Evolutionary conservation across 306 rosid species (phyloP), one percentile per base, ranked within the genome.

Genomic region (Malus sylvestris): DNA sequence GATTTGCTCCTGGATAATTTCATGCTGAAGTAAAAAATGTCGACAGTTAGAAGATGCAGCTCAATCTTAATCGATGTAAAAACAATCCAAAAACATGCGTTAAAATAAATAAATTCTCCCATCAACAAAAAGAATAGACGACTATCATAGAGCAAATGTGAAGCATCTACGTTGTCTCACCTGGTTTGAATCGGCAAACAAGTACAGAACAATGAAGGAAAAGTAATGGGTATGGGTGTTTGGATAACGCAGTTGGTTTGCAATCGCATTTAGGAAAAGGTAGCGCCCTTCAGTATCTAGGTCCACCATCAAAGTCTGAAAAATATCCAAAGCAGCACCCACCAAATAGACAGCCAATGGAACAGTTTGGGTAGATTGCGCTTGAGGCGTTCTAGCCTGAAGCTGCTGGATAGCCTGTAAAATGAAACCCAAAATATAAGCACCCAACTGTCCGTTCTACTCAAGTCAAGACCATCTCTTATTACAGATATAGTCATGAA

Each of bases 191-290:
- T 96, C 99, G 0, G 97, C 91, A 81, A 96, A 96, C 86, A 96
- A 85, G 88, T 88, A 93, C 6, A 96, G 89, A 80, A 96, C 93
- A 81, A 96, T 89, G 83, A 96, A 96, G 71, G 97, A 93, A 51
- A 96, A 96, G 89, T 96, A 96, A 78, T 96, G 98, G 1, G 99
- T 96, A 73, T 96, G 97, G 22, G 99, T 96, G 72, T 96, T 96
- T 10, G 99, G 99, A 83, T 92, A 96, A 10, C 99, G 98, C 27
- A 96, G 90, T 85, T 96, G 99, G 87, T 96, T 96, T 19, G 99
- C 99, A 46, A 93, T 88, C 1, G 99, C 99, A 81, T 96, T 96
- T 13, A 96, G 88, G 86, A 96, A 96, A 69, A 96, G 98, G 85
- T 96, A 92, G 19, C 99, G 98, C 67, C 99, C 99, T 86, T 95